Evolutionary conservation across 2,329 filamentous ascomycete genomes (phyloP).

Genomic region (Ilyonectria robusta): DNA sequence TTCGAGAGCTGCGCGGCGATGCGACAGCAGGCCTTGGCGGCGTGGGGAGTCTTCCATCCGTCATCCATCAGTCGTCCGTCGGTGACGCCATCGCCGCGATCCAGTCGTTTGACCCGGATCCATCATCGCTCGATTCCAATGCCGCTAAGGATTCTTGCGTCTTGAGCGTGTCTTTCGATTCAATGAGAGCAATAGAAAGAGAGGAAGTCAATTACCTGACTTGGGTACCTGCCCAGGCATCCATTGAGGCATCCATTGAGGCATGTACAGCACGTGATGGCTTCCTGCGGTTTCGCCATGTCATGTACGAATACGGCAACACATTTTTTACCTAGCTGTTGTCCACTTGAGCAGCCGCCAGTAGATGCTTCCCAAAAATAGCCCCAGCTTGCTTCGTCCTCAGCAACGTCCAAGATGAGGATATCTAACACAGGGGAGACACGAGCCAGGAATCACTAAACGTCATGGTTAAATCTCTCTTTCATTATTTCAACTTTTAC

Average conservation of each 20-base stretch:
- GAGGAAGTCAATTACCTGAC: not conserved
- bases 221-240: not conserved
- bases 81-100: slow-evolving; percentile 37
- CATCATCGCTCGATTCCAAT: slow-evolving; percentile 19
- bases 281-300: not conserved
- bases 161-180: not conserved
- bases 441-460: not conserved
- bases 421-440: not conserved
- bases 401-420: not conserved
- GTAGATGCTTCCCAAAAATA: not conserved
- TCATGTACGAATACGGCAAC: not conserved
- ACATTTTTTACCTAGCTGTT: not conserved
- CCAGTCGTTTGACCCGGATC: slow-evolving; percentile 16
- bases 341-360: not conserved
- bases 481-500: slow-evolving; percentile 20
- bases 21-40: slow-evolving; percentile 11
- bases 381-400: not conserved
- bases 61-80: slow-evolving; percentile 31
- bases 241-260: not conserved
- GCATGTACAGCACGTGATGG: slow-evolving; percentile 13
- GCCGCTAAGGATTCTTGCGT: not conserved
- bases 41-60: slow-evolving; percentile 21
- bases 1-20: slow-evolving; percentile 3
- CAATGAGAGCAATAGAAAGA: not conserved
- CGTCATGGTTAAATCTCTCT: not conserved